These are phyloP conservation scores for Lagerstroemia speciosa DNA, from an alignment of 345 rosid species.

Conservation along the genomic window DNA sequence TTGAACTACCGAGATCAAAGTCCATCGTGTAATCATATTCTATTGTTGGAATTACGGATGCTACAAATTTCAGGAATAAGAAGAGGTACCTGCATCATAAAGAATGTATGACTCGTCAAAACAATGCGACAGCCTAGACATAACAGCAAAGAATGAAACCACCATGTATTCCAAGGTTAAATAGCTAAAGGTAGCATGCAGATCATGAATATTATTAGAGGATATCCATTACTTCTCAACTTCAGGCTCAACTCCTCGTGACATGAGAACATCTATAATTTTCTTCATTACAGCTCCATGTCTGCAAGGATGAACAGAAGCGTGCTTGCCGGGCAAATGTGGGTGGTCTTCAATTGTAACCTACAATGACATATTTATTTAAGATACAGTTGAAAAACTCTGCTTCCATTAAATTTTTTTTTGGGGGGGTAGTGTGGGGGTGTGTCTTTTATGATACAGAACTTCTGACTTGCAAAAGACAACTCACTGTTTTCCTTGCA, in stretches of 20 bases:
- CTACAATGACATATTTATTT: slow-evolving; percentile 18
- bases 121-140: no score
- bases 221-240: slow-evolving; percentile 64
- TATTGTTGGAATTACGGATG: slow-evolving; percentile 94
- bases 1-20: slow-evolving; percentile 90
- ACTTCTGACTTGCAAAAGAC: background rate
- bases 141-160: background rate
- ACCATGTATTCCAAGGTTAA: background rate
- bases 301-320: slow-evolving; percentile 96
- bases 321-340: slow-evolving; percentile 96
- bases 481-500: slow-evolving; percentile 77
- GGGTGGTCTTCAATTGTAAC: slow-evolving; percentile 98
- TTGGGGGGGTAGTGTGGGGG: no score
- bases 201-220: background rate
- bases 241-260: slow-evolving; percentile 97
- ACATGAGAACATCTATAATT: slow-evolving; percentile 90
- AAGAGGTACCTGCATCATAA: slow-evolving; percentile 61
- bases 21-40: slow-evolving; percentile 96
- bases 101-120: background rate
- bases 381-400: no score
- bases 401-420: no score
- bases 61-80: slow-evolving; percentile 85
- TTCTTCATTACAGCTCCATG: slow-evolving; percentile 99
- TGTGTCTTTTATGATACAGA: background rate
- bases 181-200: background rate